phyloP scores from a whole-genome alignment of 2,329 filamentous ascomycete species.

The Aaosphaeria arxii region DNA sequence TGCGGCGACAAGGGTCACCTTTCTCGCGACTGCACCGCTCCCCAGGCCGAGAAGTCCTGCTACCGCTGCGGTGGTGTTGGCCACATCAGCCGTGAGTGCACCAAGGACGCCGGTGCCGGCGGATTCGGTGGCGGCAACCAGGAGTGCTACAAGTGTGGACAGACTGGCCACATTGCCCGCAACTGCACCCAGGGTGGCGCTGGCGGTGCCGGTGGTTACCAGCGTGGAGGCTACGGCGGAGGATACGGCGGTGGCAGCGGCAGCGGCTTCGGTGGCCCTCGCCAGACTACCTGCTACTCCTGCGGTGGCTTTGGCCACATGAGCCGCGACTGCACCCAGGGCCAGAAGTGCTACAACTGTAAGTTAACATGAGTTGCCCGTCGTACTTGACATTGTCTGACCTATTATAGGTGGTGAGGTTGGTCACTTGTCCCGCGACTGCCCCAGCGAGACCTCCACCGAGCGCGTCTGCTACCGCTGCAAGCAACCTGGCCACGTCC shows the following conservation, averaged over 20 bases:
- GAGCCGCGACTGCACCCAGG: slow-evolving; percentile 97
- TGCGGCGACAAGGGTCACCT: slow-evolving; percentile 50
- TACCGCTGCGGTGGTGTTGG: slow-evolving; percentile 76
- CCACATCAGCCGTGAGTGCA: slow-evolving; percentile 89
- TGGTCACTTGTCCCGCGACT: slow-evolving; percentile 93
- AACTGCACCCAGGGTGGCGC: slow-evolving; percentile 71
- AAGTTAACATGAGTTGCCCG: slow-evolving; percentile 24
- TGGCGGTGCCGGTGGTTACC: slow-evolving; percentile 44
- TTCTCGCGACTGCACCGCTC: slow-evolving; percentile 83
- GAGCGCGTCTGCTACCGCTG: slow-evolving; percentile 99
- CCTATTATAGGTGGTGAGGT: slow-evolving; percentile 65
- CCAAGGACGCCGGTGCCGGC: slow-evolving; percentile 49
- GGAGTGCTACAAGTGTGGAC: slow-evolving; percentile 97
- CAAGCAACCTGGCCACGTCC: slow-evolving; percentile 83
- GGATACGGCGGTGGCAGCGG: slow-evolving; percentile 44
- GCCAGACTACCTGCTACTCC: slow-evolving; percentile 79
- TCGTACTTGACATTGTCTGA: slow-evolving; percentile 2
- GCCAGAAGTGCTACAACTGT: slow-evolving; percentile 99
- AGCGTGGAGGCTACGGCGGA: slow-evolving; percentile 46
- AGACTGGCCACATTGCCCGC: slow-evolving; percentile 93
- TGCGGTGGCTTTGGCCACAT: slow-evolving; percentile 97
- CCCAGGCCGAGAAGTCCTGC: slow-evolving; percentile 78
- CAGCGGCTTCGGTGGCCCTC: slow-evolving; percentile 44
- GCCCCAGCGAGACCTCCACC: slow-evolving; percentile 82
- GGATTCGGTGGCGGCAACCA: slow-evolving; percentile 44